Base-by-base conservation (phyloP, 352 stramenopile species). In the Phytophthora colocasiae region DNA sequence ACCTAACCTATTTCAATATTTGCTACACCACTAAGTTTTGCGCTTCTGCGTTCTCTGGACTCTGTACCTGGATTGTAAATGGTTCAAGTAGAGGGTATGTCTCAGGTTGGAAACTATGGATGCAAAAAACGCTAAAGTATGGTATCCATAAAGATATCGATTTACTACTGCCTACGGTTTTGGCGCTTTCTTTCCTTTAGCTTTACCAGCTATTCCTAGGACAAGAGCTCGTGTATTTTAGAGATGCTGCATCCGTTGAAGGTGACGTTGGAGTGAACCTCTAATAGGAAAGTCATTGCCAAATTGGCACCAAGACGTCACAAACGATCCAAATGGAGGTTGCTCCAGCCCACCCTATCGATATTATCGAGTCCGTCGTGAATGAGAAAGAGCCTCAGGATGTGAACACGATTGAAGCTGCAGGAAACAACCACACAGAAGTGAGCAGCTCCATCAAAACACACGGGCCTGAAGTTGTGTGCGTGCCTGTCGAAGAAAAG, bases 281-380 rank as follows among this genome's bases (percentile, higher is more conserved):
- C 22, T 22, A 22, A 29, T 44, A n/a, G 1, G 26, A 15, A 58
- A 51, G 55, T 11, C 61, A 61, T 46, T 67, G 57, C 55, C 57
- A 58, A 58, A 55, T 51, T 36, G 34, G 14, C 27, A 46, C 10
- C 29, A 34, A 64, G 19, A 64, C 54, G 39, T 44, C 34, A 40
- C 10, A n/a, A 53, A 59, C 17, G 1, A 27, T 15, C 5, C 17
- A 24, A 55, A 73, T 73, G 64, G 64, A 73, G 49, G 38, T 40
- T 31, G 38, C 39, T 4, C 27, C 57, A n/a, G 40, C 41, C 7
- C 26, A 51, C n/a, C 41, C 32, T 51, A 15, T 59, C 4, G 58
- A 60, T 29, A 22, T 56, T 15, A 52, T 73, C 5, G 54, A 62
- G 24, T 27, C 58, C 27, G 32, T 53, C n/a, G 34, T 41, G 1